Percentiles rank a stretch among this genome's conserved stretches.
Conservation (phyloP, 805 yeast species). For the Candida boidinii region DNA sequence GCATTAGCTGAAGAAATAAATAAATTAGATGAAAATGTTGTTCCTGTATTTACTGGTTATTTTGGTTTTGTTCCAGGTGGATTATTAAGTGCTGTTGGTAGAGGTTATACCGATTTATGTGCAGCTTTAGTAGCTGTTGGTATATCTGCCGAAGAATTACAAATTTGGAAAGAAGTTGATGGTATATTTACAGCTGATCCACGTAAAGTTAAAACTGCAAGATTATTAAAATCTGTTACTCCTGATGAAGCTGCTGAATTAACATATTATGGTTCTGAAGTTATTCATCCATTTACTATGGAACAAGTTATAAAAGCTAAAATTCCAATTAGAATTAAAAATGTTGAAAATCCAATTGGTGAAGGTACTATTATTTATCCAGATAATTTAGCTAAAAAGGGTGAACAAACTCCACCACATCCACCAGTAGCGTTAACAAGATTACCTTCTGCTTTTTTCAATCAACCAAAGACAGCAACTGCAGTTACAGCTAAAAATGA, state of each 20-base stretch:
- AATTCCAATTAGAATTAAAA: constrained; percentile 94
- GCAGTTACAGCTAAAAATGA: constrained; percentile 94
- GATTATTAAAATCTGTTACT: constrained; percentile 78
- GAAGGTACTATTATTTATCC: constrained; percentile 93
- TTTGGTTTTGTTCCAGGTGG: constrained; percentile 98
- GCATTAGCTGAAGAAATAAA: constrained; percentile 42
- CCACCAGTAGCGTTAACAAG: constrained; percentile 74
- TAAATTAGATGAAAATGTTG: constrained; percentile 28
- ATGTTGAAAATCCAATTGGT: constrained; percentile 91
- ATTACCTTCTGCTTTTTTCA: constrained; percentile 27
- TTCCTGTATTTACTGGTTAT: constrained; percentile 94
- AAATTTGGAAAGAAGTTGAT: constrained; percentile 98
- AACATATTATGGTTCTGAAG: constrained; percentile 96
- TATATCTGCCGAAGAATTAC: constrained; percentile 82
- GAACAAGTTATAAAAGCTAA: constrained; percentile 95
- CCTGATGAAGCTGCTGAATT: constrained; percentile 99
- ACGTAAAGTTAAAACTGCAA: constrained; percentile 84
- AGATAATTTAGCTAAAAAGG: constrained; percentile 75
- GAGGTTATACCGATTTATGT: constrained; percentile 96
- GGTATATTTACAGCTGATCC: constrained; percentile 99
- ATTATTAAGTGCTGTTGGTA: constrained; percentile 81
- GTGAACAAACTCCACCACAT: constrained; percentile 89
- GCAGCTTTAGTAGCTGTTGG: constrained; percentile 97
- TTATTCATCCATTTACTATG: constrained; percentile 98
- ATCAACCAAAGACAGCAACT: constrained; percentile 66